These are phyloP conservation scores for Strobilomyces confusus DNA, from an alignment of 768 basidiomycete genomes.

Conservation along the genomic window DNA sequence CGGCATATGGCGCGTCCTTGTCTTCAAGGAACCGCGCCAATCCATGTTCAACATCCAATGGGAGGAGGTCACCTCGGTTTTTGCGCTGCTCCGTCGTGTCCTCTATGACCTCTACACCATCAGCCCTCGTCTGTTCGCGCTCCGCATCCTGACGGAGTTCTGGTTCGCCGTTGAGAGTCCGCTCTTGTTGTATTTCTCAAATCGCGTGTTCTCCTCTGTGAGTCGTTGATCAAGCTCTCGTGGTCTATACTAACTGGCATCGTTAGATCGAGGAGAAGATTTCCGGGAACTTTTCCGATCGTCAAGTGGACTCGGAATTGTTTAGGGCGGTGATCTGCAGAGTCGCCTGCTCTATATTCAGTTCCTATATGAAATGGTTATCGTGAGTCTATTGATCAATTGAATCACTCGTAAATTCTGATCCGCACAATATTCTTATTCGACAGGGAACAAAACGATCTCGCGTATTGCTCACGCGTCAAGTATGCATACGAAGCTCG, in stretches of 20 bases:
- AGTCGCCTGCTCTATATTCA: constrained; percentile 16
- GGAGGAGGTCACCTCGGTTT: not conserved
- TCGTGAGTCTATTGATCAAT: constrained; percentile 21
- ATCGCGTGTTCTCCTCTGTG: constrained; percentile 19
- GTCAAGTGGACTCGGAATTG: not conserved
- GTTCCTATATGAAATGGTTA: constrained; percentile 11
- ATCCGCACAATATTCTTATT: not conserved
- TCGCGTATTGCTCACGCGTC: constrained; percentile 15
- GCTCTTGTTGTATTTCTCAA: constrained; percentile 24
- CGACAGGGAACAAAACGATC: constrained; percentile 1
- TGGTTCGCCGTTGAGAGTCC: constrained; percentile 20
- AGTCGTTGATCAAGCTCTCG: not conserved
- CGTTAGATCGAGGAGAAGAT: constrained; percentile 22
- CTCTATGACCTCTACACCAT: constrained; percentile 22
- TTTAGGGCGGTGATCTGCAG: constrained; percentile 10
- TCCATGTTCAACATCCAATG: constrained; percentile 7
- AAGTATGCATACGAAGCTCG: constrained; percentile 19
- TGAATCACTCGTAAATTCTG: not conserved
- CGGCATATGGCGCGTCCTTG: constrained; percentile 25
- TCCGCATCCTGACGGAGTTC: constrained; percentile 5
- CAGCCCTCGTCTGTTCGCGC: constrained; percentile 17
- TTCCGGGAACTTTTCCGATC: not conserved
- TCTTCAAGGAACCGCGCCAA: constrained; percentile 11
- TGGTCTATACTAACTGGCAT: not conserved
- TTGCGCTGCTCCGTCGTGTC: constrained; percentile 13